Evolutionary conservation across 345 rosid species (phyloP).

Genomic region (Viola odorata): DNA sequence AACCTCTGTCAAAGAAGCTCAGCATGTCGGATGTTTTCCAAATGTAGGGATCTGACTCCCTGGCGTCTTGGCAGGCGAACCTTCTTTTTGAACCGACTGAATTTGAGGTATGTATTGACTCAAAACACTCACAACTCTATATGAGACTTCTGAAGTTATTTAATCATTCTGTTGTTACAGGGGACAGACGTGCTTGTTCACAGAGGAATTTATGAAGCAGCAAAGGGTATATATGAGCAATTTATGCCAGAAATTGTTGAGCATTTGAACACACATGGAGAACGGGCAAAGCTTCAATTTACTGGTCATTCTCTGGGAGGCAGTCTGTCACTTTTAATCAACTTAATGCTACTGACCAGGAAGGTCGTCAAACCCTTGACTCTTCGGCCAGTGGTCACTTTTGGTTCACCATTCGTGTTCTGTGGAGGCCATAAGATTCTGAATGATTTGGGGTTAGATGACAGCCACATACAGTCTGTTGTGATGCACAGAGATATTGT

Average conservation of each 20-base stretch:
- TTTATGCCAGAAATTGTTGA: conserved; percentile 69
- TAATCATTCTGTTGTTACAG: conserved; percentile 23
- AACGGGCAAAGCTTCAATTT: conserved; percentile 72
- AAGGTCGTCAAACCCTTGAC: conserved; percentile 46
- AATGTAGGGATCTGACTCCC: conserved; percentile 81
- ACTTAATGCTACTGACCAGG: conserved; percentile 63
- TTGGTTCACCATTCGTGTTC: conserved; percentile 84
- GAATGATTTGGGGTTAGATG: conserved; percentile 62
- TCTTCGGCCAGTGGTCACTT: conserved; percentile 67
- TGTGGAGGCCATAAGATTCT: conserved; percentile 77
- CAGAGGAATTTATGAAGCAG: conserved; percentile 93
- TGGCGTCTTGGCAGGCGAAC: conserved; percentile 90
- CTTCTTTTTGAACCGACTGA: conserved; percentile 81
- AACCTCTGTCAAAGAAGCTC: neutral
- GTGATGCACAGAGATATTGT: conserved; percentile 94
- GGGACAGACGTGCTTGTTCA: conserved; percentile 75
- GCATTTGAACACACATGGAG: conserved; percentile 53
- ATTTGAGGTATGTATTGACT: conserved; percentile 56
- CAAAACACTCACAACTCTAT: neutral
- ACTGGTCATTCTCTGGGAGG: conserved; percentile 96
- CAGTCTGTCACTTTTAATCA: conserved; percentile 69
- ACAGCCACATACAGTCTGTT: conserved; percentile 56
- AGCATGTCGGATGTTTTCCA: neutral
- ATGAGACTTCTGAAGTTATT: neutral
- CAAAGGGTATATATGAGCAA: conserved; percentile 77